These are phyloP conservation scores for Pyrenophora seminiperda DNA, from an alignment of 2,329 filamentous ascomycete genomes.

Conservation along the genomic window DNA sequence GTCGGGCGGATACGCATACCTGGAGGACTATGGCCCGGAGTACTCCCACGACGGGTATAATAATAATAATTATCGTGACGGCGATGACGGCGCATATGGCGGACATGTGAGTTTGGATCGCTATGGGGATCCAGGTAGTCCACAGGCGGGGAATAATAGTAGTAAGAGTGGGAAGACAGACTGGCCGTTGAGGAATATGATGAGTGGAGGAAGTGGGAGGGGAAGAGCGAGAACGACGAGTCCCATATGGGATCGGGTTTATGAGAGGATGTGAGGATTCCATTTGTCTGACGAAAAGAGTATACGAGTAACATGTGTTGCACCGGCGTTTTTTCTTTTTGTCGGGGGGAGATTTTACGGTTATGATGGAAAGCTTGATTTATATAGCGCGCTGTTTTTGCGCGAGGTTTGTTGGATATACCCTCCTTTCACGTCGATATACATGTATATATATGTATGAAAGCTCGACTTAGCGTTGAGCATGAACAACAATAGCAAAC, in stretches of 20 bases:
- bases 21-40: constrained; percentile 43
- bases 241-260: constrained; percentile 43
- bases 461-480: too few species aligned
- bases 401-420: constrained; percentile 2
- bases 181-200: constrained; percentile 39
- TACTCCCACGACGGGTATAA: constrained; percentile 17
- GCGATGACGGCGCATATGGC: constrained; percentile 39
- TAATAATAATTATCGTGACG: constrained; percentile 20
- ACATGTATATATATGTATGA: neutral
- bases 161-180: constrained; percentile 31
- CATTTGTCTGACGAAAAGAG: neutral
- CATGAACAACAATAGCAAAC: neutral
- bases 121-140: constrained; percentile 27
- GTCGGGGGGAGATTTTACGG: neutral
- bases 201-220: constrained; percentile 18
- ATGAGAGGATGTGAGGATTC: constrained; percentile 29
- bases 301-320: constrained; percentile 1
- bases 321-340: constrained; percentile 3
- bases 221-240: constrained; percentile 29
- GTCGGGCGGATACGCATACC: constrained; percentile 27
- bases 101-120: constrained; percentile 35
- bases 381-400: constrained; percentile 3
- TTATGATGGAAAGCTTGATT: neutral
- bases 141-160: neutral
- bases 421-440: neutral